Evolutionary conservation across 2,329 filamentous ascomycete species (phyloP), one percentile per base, ranked within the genome.

Genomic region (Arthrobotrys musiformis): DNA sequence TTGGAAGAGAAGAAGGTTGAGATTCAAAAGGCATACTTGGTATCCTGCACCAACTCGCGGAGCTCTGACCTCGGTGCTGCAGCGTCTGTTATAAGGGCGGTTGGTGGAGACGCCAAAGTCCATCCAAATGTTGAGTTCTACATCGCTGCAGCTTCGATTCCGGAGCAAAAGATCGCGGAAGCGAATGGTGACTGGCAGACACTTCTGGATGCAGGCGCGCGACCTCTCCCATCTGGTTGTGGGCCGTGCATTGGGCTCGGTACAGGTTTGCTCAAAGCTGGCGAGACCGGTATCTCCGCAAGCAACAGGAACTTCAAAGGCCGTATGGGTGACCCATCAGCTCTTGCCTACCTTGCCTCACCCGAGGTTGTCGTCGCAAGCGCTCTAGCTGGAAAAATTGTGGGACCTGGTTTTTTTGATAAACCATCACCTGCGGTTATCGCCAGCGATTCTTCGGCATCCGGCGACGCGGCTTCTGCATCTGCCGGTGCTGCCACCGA

Each of bases 331-430:
- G 90, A 88, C 13, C 89, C 88, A 1, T 89, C 92, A 4, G 92
- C 93, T 0, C 90, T 93, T 81, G 93, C 93, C 0, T 97, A 97
- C 82, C 89, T 97, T 0, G 92, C 91, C 4, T 94, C 91, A 79
- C 94, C 95, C 0, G 94, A 97, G 81, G 90, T 97, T 1, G 94
- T 98, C 0, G 94, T 94, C 2, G 94, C 95, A 6, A 96, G 92
- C 81, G 94, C 94, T 1, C 84, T 97, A 0, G 81, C 86, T 15
- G 92, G 92, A 11, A 87, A 87, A 77, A 93, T 94, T 37, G 85
- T 89, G 8, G 92, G 93, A 0, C 92, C 94, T 0, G 93, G 92
- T 24, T 90, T 88, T 87, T 97, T 96, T 82, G 83, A 92, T 83
- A 87, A 88, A 81, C 92, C 93, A 0, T 89, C 87, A 24, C 80